Base-by-base conservation (phyloP, 176 grass and related monocot species). In the Juncus effusus region DNA sequence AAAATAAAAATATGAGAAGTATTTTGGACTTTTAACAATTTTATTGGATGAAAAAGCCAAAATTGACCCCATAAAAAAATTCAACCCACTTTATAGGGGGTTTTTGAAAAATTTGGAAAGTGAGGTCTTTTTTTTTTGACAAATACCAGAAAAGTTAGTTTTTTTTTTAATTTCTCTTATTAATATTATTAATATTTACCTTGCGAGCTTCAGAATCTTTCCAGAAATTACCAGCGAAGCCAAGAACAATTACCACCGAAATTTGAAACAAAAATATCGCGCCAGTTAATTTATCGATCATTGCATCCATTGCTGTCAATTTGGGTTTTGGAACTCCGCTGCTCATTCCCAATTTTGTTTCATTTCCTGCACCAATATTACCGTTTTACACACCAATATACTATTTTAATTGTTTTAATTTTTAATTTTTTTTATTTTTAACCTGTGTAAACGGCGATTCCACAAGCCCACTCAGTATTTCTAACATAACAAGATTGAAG, bases 221-320 rank as follows among this genome's bases (percentile, higher is more conserved):
- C 92, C 92, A 96, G 78, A 96, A 58, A 82, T 96, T 96, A 16
- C 92, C 92, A 42, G 92, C 84, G 74, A 84, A 88, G 14, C 92
- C 92, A 65, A 96, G 82, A 76, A 96, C 92, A 10, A 96, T 51
- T 42, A 96, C 92, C 57, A 96, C 82, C 36, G 84, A 81, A 73
- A 96, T 84, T 83, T 96, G 92, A 85, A 96, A 96, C 76, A 96
- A 80, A 77, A 96, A 96, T 82, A 96, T 96, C 35, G 92, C 92
- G 78, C 84, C 92, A 67, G 92, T 96, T 74, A 96, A 81, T 78
- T 96, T 96, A 80, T 96, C 92, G 52, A 96, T 88, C 87, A 96
- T 96, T 62, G 87, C 87, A 91, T 96, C 92, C 69, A 96, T 80
- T 40, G 92, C 87, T 36, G 92, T 96, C 60, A 96, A 79, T 60